Evolutionary conservation across 2,329 filamentous ascomycete species (phyloP).

Genomic region (Epicoccum sorghinum): DNA sequence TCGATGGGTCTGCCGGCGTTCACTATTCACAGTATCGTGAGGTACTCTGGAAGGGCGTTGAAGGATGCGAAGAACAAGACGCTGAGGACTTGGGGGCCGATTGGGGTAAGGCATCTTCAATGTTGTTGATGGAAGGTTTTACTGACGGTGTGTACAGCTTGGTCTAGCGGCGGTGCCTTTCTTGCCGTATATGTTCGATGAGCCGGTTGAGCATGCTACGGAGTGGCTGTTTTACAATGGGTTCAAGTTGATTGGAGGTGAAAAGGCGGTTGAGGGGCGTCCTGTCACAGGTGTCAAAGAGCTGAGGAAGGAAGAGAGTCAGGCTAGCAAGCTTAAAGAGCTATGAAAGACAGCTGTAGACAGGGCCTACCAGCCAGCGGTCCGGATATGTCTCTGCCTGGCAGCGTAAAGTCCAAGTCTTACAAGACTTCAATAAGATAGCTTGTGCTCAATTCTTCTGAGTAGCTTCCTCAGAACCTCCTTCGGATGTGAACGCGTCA

Average conservation of each 20-base stretch:
- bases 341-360: conserved; percentile 34
- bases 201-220: conserved; percentile 89
- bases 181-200: conserved; percentile 83
- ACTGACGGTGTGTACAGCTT: conserved; percentile 50
- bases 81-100: conserved; percentile 85
- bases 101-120: conserved; percentile 69
- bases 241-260: conserved; percentile 74
- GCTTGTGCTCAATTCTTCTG: too few species aligned
- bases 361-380: too few species aligned
- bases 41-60: conserved; percentile 85
- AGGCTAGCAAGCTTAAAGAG: conserved; percentile 47
- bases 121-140: neutral
- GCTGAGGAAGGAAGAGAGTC: conserved; percentile 42
- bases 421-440: too few species aligned
- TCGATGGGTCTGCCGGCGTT: conserved; percentile 94
- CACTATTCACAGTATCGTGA: conserved; percentile 90
- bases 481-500: too few species aligned
- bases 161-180: conserved; percentile 74
- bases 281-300: conserved; percentile 49
- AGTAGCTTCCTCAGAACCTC: too few species aligned
- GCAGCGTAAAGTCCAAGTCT: too few species aligned
- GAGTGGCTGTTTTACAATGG: conserved; percentile 88
- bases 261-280: conserved; percentile 58
- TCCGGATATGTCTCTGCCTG: too few species aligned
- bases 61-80: conserved; percentile 78